Percentiles rank a stretch among this genome's conserved stretches.
Evolutionary conservation across 1,284 basidiomycete species (phyloP).

Genomic region (Irpex sp.): DNA sequence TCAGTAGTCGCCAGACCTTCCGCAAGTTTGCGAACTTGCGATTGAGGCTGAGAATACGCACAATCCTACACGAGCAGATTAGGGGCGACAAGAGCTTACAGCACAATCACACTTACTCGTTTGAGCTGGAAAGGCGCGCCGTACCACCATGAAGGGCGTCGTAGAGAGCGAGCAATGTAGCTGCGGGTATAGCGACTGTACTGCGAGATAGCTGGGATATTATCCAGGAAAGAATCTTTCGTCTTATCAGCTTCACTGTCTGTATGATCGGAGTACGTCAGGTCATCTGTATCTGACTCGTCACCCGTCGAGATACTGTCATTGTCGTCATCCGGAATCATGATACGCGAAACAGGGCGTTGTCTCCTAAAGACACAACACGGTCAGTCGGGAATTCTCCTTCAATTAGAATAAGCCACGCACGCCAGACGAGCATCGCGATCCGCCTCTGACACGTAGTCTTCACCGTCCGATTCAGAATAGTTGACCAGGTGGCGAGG

Average conservation of each 20-base stretch:
- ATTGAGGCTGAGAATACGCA: neutral
- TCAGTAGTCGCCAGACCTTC: neutral
- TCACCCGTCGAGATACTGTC: conserved; percentile 60
- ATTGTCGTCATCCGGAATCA: conserved; percentile 32
- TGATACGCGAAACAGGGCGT: conserved; percentile 33
- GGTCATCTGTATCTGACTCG: conserved; percentile 72
- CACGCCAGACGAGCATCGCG: conserved; percentile 55
- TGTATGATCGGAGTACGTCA: neutral
- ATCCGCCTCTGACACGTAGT: conserved; percentile 53
- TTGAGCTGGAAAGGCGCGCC: conserved; percentile 34
- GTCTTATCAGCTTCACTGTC: conserved; percentile 4
- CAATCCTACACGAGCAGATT: neutral
- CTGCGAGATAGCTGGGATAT: conserved; percentile 15
- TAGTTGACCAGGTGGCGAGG: neutral
- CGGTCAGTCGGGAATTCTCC: neutral
- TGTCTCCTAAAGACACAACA: conserved; percentile 35
- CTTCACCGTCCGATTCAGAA: conserved; percentile 66
- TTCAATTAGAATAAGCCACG: conserved; percentile 35
- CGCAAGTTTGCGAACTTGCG: neutral
- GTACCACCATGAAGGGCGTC: conserved; percentile 29
- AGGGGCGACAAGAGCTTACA: neutral
- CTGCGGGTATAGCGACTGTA: conserved; percentile 25
- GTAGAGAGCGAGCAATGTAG: conserved; percentile 23
- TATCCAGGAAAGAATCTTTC: conserved; percentile 9
- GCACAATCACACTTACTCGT: conserved; percentile 12